phyloP scores from a whole-genome alignment of 2,329 filamentous ascomycete species.

The Aulographum hederae region DNA sequence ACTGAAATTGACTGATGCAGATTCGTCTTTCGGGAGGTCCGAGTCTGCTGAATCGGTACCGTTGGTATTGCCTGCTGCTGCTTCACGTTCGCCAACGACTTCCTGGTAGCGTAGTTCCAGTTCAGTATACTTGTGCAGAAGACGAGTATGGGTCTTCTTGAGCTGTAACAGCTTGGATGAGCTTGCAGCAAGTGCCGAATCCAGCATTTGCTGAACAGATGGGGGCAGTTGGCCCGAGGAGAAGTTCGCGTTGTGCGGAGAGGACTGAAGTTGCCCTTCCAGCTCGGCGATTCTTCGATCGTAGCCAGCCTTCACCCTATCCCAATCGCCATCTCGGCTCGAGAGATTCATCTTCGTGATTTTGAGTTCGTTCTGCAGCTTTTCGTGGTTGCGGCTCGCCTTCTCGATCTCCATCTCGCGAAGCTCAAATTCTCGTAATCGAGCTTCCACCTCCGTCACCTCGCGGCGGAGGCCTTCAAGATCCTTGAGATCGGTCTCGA shows the following conservation, averaged over 20 bases:
- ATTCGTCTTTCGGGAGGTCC: background rate
- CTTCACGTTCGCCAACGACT: slow-evolving; percentile 13
- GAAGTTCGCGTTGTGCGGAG: slow-evolving; percentile 4
- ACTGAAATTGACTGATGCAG: background rate
- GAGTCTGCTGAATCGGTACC: background rate
- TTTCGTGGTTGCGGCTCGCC: slow-evolving; percentile 38
- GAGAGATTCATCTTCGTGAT: slow-evolving; percentile 39
- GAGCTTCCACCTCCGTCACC: slow-evolving; percentile 39
- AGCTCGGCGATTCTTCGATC: slow-evolving; percentile 29
- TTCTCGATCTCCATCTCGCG: slow-evolving; percentile 41
- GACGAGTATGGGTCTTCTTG: slow-evolving; percentile 31
- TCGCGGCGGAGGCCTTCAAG: slow-evolving; percentile 40
- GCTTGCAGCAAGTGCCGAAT: slow-evolving; percentile 27
- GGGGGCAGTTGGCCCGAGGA: slow-evolving; percentile 13
- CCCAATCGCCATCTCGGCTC: slow-evolving; percentile 30
- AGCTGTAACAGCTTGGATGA: slow-evolving; percentile 29
- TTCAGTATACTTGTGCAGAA: slow-evolving; percentile 31
- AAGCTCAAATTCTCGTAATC: slow-evolving; percentile 44
- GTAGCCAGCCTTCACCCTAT: slow-evolving; percentile 27
- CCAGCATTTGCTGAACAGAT: slow-evolving; percentile 27
- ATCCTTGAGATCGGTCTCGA: slow-evolving; percentile 42
- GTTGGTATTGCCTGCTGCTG: slow-evolving; percentile 1
- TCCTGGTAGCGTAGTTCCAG: slow-evolving; percentile 27
- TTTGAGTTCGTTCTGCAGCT: slow-evolving; percentile 40
- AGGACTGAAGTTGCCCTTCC: slow-evolving; percentile 10